Percentiles rank a stretch among this genome's conserved stretches.
Conservation (phyloP, 441 rosid species). For the Erodium texanum region DNA sequence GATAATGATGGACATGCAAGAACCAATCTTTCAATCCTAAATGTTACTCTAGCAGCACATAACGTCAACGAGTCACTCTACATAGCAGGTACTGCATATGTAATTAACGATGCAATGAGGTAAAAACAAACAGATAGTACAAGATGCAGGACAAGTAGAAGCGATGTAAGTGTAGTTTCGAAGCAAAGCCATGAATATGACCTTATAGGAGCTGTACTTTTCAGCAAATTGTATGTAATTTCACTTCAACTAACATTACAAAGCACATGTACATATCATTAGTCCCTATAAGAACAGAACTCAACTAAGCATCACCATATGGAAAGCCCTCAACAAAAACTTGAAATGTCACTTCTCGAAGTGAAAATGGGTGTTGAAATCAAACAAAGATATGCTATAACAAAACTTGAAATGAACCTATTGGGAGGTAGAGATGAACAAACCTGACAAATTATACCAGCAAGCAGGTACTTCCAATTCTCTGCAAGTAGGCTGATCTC, state of each 20-base stretch:
- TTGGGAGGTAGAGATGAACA: neutral
- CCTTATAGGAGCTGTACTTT: constrained; percentile 26
- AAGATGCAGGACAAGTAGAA: neutral
- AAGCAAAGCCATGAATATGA: constrained; percentile 5
- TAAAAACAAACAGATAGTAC: neutral
- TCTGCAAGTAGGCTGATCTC: constrained; percentile 78
- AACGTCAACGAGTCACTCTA: neutral
- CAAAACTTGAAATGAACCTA: neutral
- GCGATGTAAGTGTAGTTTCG: neutral
- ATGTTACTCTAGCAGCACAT: neutral
- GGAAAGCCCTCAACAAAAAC: neutral
- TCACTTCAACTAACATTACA: constrained; percentile 20
- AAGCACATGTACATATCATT: neutral
- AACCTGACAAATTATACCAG: constrained; percentile 91
- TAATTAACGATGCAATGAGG: neutral
- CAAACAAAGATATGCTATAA: neutral
- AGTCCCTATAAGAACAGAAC: neutral
- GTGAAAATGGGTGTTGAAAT: no score
- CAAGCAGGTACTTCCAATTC: constrained; percentile 86
- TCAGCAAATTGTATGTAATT: constrained; percentile 25
- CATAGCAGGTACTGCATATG: neutral
- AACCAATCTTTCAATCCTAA: neutral
- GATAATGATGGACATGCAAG: neutral
- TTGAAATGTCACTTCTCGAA: no score
- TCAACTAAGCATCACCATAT: neutral